Conservation (phyloP, 1,284 basidiomycete species). For the Cystobasidium pallidum region DNA sequence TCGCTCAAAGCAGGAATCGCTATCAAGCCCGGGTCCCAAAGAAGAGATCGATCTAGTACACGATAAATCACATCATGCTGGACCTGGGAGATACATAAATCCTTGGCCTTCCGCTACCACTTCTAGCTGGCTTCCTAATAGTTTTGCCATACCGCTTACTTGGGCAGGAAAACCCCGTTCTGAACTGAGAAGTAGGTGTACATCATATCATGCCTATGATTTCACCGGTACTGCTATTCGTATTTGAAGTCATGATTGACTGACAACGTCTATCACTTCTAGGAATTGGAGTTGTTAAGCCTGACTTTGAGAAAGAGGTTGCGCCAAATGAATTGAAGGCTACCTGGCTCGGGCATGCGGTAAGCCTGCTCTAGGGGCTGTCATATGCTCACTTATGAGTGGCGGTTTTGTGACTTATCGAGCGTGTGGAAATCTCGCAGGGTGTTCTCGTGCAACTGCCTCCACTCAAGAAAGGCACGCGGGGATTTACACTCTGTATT, state of each 20-base stretch:
- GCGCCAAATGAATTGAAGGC: conserved; percentile 43
- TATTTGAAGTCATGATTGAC: too few relatives aligned
- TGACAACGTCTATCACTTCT: too few relatives aligned
- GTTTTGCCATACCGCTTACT: conserved; percentile 24
- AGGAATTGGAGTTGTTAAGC: conserved; percentile 36
- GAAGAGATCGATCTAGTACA: not conserved
- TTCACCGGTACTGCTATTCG: too few relatives aligned
- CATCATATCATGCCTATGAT: too few relatives aligned
- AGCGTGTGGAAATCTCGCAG: not conserved
- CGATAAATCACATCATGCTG: conserved; percentile 35
- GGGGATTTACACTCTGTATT: conserved; percentile 48
- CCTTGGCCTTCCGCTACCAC: conserved; percentile 43
- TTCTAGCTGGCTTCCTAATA: conserved; percentile 30
- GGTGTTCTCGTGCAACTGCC: conserved; percentile 40
- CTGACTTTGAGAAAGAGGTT: conserved; percentile 41
- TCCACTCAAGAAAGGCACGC: not conserved
- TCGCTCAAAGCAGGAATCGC: not conserved
- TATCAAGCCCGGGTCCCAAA: not conserved
- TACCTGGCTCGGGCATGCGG: conserved; percentile 53
- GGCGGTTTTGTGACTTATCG: not conserved
- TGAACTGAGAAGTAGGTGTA: conserved; percentile 22
- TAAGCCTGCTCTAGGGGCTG: not conserved
- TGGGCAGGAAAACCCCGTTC: conserved; percentile 36
- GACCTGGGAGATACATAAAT: conserved; percentile 32
- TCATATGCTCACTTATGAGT: too few relatives aligned